A percentile compares a stretch with the other conserved stretches of the same genome.
Conservation (phyloP, 78 protist genomes). For the Dictyostelium purpureum region DNA sequence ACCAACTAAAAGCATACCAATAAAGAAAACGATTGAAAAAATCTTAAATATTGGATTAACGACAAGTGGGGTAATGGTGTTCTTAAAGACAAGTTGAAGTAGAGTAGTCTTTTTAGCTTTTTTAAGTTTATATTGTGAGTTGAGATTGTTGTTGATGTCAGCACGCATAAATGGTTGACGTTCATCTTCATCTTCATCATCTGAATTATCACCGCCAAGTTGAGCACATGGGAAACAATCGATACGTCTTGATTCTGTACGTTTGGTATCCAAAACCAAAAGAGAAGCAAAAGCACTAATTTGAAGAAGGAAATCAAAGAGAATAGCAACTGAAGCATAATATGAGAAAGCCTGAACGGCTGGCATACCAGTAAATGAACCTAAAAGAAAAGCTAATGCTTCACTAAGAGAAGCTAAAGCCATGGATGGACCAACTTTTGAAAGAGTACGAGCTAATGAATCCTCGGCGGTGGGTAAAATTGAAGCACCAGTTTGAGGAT, state of each 20-base stretch:
- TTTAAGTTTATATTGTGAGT: not conserved
- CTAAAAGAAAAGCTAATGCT: constrained; percentile 87
- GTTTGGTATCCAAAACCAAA: constrained; percentile 70
- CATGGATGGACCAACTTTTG: constrained; percentile 84
- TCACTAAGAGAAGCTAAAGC: constrained; percentile 86
- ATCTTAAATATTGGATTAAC: constrained; percentile 50
- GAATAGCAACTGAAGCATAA: constrained; percentile 84
- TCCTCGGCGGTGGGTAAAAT: constrained; percentile 22
- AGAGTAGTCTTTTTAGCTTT: constrained; percentile 20
- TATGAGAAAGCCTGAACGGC: constrained; percentile 86
- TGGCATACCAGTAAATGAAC: constrained; percentile 87
- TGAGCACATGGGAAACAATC: constrained; percentile 80
- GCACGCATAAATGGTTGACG: constrained; percentile 9
- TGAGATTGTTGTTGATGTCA: not conserved
- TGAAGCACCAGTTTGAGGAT: not conserved
- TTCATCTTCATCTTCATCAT: constrained; percentile 27
- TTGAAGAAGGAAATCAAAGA: constrained; percentile 82
- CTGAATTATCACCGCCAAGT: constrained; percentile 54
- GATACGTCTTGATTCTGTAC: constrained; percentile 60
- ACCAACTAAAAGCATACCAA: constrained; percentile 19
- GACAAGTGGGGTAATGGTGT: constrained; percentile 55
- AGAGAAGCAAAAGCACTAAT: constrained; percentile 81
- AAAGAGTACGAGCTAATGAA: constrained; percentile 69
- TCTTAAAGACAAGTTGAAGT: constrained; percentile 21
- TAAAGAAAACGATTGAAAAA: constrained; percentile 1